Evolutionary conservation across 441 rosid species (phyloP), one percentile per base, ranked within the genome.

Genomic region (Gossypium schwendimanii): DNA sequence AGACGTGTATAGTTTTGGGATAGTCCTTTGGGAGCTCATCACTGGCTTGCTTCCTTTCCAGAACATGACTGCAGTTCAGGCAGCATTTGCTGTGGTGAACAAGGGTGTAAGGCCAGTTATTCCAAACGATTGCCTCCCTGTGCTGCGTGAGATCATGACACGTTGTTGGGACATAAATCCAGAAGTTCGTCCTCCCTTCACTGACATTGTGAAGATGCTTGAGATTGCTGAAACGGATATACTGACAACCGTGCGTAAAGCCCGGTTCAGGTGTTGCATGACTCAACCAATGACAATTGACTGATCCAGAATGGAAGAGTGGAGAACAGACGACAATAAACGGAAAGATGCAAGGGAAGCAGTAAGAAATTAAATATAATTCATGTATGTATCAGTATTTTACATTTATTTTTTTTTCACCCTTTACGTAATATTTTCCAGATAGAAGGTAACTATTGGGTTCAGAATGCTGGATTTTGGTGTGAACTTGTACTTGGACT

Each of bases 81-180:
- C 97, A n/a, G 97, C 97, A 15, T 94, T 94, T 85, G 98, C 98
- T 20, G 97, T 94, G 65, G 98, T 94, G 61, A 94, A 92, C 87
- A 85, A 89, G 74, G 91, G 97, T 0, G 97, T 90, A 28, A 84
- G 97, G 74, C 98, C 97, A 18, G 86, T 86, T n/a, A 88, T 94
- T 47, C 97, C 98, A 23, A 63, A 79, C 20, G 98, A 94, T 70
- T 92, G 95, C 68, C 92, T 94, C 21, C 95, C 95, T 21, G 89
- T 88, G 60, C 88, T 94, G 71, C 79, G 88, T 4, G 90, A 87
- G 71, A 90, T 94, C 79, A 94, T 94, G 98, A 92, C 91, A 53
- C 87, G 89, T 72, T 94, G 98, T 88, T 94, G 97, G 97, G 98
- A 94, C 73, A 78, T 87, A 23, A 82, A 92, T 81, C 97, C 98